Conservation (phyloP, 345 rosid genomes). For the Eutrema yunnanense region DNA sequence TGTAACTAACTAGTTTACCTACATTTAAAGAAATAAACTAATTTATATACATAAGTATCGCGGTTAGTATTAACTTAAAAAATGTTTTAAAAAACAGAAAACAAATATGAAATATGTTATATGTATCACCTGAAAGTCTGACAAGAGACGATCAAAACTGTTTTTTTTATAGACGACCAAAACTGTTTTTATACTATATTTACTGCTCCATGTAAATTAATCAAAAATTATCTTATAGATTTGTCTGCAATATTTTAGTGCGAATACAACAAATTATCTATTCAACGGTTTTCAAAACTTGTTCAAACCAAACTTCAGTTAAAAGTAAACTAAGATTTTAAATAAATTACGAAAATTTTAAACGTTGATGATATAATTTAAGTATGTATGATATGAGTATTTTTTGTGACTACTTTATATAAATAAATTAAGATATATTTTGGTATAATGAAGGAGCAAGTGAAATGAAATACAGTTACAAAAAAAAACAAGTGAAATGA, state of each 20-base stretch:
- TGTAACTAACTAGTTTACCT: not conserved
- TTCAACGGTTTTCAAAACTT: not conserved
- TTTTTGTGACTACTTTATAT: not conserved
- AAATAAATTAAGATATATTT: not conserved
- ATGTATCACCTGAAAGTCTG: slow-evolving; percentile 1
- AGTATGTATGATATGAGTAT: not conserved
- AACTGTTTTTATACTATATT: not conserved
- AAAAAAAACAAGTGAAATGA: too few relatives aligned
- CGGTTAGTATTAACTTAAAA: not conserved
- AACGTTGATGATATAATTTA: not conserved
- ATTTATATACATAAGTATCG: not conserved
- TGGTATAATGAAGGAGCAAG: not conserved
- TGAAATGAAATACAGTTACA: not conserved
- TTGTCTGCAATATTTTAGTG: not conserved
- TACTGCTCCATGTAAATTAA: not conserved
- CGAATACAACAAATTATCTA: not conserved
- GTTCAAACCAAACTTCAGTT: not conserved
- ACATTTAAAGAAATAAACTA: too few relatives aligned
- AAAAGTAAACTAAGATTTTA: not conserved
- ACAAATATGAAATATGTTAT: not conserved
- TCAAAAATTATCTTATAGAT: not conserved
- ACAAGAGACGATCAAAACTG: not conserved
- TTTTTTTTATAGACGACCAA: too few relatives aligned
- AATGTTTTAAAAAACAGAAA: too few relatives aligned
- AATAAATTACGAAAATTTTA: not conserved